Evolutionary conservation across 2,329 filamentous ascomycete genomes (phyloP).

Genomic region (Delphinella strobiligena): DNA sequence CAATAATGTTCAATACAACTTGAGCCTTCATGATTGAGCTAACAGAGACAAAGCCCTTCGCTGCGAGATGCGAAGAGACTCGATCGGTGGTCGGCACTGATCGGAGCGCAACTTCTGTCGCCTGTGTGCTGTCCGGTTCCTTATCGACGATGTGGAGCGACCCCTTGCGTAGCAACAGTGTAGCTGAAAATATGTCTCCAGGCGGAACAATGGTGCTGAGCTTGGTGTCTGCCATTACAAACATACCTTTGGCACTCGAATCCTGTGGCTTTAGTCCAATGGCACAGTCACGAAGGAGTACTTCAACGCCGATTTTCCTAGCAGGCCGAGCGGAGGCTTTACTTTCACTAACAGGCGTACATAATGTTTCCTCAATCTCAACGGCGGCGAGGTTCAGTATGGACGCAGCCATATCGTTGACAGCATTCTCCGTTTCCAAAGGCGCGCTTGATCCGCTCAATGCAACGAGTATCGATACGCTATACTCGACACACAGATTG

Average conservation of each 20-base stretch:
- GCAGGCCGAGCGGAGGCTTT: conserved; percentile 4
- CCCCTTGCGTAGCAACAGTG: conserved; percentile 63
- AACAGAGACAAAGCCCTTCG: conserved; percentile 71
- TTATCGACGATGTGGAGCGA: conserved; percentile 69
- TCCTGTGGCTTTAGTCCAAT: conserved; percentile 74
- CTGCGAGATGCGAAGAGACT: conserved; percentile 31
- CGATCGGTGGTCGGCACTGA: not conserved
- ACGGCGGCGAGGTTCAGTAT: conserved; percentile 36
- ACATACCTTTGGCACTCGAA: conserved; percentile 59
- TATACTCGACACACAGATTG: conserved; percentile 79
- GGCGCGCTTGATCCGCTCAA: conserved; percentile 59
- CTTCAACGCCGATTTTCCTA: conserved; percentile 48
- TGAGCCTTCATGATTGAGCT: conserved; percentile 78
- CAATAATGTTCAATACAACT: conserved; percentile 48
- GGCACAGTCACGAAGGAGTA: conserved; percentile 71
- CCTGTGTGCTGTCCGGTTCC: not conserved
- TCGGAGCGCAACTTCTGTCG: not conserved
- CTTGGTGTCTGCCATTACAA: conserved; percentile 68
- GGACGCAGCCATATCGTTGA: conserved; percentile 64
- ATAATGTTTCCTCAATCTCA: conserved; percentile 3
- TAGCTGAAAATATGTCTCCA: conserved; percentile 50
- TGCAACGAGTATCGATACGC: conserved; percentile 70
- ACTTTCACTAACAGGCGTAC: not conserved
- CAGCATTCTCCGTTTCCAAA: conserved; percentile 49
- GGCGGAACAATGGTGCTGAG: conserved; percentile 57